Percentiles rank a stretch among this genome's conserved stretches.
Evolutionary conservation across 257 asterid species (phyloP).

Genomic region (Gentiana dahurica): DNA sequence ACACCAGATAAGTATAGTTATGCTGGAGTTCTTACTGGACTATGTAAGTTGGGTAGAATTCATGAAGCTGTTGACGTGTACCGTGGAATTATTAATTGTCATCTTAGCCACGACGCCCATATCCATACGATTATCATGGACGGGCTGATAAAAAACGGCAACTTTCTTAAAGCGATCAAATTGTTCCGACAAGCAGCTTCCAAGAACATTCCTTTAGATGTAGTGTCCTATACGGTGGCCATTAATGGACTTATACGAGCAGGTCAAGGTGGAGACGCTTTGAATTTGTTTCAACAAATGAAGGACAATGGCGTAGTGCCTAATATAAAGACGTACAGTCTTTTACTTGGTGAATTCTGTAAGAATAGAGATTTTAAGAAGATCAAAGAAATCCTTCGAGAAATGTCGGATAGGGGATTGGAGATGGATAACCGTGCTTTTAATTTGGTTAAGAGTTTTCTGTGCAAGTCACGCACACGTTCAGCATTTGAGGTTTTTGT

Average conservation of each 20-base stretch:
- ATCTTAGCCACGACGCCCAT: conserved; percentile 34
- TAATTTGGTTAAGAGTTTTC: conserved; percentile 20
- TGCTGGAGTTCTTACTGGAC: conserved; percentile 46
- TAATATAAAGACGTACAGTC: conserved; percentile 33
- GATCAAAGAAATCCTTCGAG: conserved; percentile 34
- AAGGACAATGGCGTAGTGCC: conserved; percentile 39
- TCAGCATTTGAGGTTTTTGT: conserved; percentile 11
- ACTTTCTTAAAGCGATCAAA: conserved; percentile 26
- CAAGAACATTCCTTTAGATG: conserved; percentile 40
- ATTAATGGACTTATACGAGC: conserved; percentile 41
- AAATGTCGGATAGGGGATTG: conserved; percentile 35
- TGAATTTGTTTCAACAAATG: conserved; percentile 41
- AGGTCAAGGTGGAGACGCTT: conserved; percentile 42
- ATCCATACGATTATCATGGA: conserved; percentile 45
- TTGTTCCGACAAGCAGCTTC: conserved; percentile 34
- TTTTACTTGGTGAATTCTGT: conserved; percentile 39
- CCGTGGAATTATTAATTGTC: conserved; percentile 35
- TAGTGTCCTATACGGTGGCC: conserved; percentile 41
- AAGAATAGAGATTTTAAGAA: conserved; percentile 30
- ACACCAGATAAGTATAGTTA: conserved; percentile 60
- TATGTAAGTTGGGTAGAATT: conserved; percentile 44
- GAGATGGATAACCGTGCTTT: conserved; percentile 25
- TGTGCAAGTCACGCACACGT: conserved; percentile 16
- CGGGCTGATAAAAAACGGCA: conserved; percentile 50
- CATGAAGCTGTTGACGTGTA: conserved; percentile 54